Conservation (phyloP, 495 filamentous ascomycete species). For the Trichoderma virens region DNA sequence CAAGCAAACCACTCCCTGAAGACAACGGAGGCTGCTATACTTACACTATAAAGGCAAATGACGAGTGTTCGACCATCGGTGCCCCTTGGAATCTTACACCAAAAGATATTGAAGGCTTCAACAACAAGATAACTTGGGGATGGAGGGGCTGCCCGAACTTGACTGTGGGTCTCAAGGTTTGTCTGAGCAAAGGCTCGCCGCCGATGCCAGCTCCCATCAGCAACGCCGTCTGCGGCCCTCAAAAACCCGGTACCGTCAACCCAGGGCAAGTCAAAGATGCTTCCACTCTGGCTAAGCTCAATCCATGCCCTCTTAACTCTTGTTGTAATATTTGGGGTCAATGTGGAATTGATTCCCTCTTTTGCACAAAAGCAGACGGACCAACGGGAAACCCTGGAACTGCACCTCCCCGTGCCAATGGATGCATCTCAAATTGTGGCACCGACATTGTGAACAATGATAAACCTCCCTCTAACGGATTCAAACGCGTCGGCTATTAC, state of each 20-base stretch:
- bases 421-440: conserved; percentile 43
- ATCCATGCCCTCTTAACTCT: too few species aligned
- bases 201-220: conserved; percentile 29
- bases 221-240: conserved; percentile 36
- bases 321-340: conserved; percentile 35
- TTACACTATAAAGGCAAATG: conserved; percentile 20
- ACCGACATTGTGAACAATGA: conserved; percentile 17
- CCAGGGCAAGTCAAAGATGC: too few species aligned
- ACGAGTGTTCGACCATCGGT: conserved; percentile 13
- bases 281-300: too few species aligned
- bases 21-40: conserved; percentile 27
- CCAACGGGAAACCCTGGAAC: conserved; percentile 33
- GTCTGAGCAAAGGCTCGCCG: conserved; percentile 31
- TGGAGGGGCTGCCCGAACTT: conserved; percentile 33
- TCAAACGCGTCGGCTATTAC: conserved; percentile 18
- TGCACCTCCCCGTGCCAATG: conserved; percentile 21
- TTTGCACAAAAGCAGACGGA: conserved; percentile 25
- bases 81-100: conserved; percentile 18
- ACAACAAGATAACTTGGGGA: conserved; percentile 31
- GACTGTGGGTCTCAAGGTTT: conserved; percentile 22
- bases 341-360: conserved; percentile 39
- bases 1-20: conserved; percentile 22
- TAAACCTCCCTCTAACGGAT: conserved; percentile 5
- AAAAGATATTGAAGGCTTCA: conserved; percentile 25
- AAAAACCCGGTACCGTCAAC: not conserved